Evolutionary conservation across 2,329 filamentous ascomycete genomes (phyloP).

Genomic region (Verticillium zaregamsianum): DNA sequence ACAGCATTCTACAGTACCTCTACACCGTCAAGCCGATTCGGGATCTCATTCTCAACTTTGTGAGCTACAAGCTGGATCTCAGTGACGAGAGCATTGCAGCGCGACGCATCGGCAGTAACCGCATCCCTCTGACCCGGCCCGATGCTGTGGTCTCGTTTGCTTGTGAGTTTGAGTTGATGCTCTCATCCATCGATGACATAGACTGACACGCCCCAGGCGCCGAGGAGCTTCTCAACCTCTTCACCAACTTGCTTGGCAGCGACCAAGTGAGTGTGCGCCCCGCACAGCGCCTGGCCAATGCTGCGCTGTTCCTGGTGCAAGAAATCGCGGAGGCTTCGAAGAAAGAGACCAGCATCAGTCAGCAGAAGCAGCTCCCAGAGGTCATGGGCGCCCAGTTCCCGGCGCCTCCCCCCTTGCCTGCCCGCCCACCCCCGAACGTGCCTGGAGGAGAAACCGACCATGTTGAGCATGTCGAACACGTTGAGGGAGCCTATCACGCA

Average conservation of each 20-base stretch:
- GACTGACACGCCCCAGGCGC: constrained; percentile 53
- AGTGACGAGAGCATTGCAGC: constrained; percentile 57
- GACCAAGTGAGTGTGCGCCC: constrained; percentile 66
- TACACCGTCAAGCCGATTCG: constrained; percentile 83
- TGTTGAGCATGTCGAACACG: constrained; percentile 6
- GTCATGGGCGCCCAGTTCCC: constrained; percentile 10
- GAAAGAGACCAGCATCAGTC: not conserved
- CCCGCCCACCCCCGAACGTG: constrained; percentile 38
- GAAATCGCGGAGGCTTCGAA: not conserved
- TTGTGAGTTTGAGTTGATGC: constrained; percentile 53
- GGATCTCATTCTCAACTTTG: constrained; percentile 73
- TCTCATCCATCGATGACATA: constrained; percentile 37
- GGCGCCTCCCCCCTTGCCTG: constrained; percentile 45
- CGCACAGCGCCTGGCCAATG: constrained; percentile 71
- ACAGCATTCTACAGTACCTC: constrained; percentile 92
- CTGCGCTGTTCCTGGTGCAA: constrained; percentile 61
- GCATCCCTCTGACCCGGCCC: constrained; percentile 43
- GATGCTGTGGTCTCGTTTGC: constrained; percentile 65
- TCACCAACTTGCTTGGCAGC: constrained; percentile 60
- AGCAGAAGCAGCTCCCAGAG: constrained; percentile 7
- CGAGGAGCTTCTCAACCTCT: constrained; percentile 67
- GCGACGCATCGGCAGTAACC: constrained; percentile 71
- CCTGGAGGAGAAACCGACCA: constrained; percentile 16
- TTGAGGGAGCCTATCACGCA: constrained; percentile 9
- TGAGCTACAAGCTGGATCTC: constrained; percentile 65